Base-by-base conservation (phyloP, 139 green algal species). In the Tetraselmis chui region DNA sequence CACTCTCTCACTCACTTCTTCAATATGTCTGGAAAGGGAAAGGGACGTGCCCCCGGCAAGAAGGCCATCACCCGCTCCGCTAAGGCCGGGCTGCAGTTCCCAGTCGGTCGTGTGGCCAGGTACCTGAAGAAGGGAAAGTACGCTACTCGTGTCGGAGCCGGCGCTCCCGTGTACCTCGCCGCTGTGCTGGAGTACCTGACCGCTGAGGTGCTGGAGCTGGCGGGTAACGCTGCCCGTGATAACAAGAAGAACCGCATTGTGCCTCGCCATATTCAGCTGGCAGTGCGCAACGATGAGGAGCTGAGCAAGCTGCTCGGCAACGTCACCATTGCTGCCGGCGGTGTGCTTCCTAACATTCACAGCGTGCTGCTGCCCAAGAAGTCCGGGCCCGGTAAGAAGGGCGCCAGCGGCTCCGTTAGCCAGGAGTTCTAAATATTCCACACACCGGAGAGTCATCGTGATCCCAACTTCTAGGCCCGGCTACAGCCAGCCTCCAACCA, bases 211-310 rank as follows among this genome's bases (percentile, higher is more conserved):
- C 87, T 96, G 58, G 94, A 97, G 89, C 88, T 96, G 79, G 90
- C 91, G 29, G 93, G 94, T 82, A 97, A 96, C 84, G 94, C 94
- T 59, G 91, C 94, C 59, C 89, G 94, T 59, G 94, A 98, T 90
- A 98, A 97, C 91, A 97, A 97, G 90, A 97, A 97, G 92, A 96
- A 89, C 59, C 91, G 94, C 82, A 97, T 98, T 78, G 79, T 92
- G 0, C 92, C 93, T 11, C 85, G 93, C 76, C 93, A 97, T 87
- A 96, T 97, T 85, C 93, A 97, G 90, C 89, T 97, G 76, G 93
- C 95, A 31, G 92, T 98, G 80, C 89, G 93, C 82, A 98, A 98
- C 83, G 94, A 98, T 76, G 94, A 98, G 91, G 95, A 98, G 92
- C 92, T 98, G 82, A 87, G 80, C 90, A 98, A 97, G 92, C 92